Conservation (phyloP, 129 eudicot species). For the carrot (Daucus carota) region DH1_v3.0 NC_030382.2:58209001-58209500, state of each 20-base stretch:
- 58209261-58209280: not conserved
- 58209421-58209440: constrained; percentile 12
- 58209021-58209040: not conserved
- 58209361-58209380: constrained; percentile 89
- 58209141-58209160: constrained; percentile 89
- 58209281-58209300: not conserved
- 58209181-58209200: constrained; percentile 85
- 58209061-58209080: not conserved
- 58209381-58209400: constrained; percentile 88
- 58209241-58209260: constrained; percentile 31
- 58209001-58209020: not conserved
- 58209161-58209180: constrained; percentile 96
- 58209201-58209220: constrained; percentile 97
- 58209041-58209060: not conserved
- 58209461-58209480: constrained; percentile 12
- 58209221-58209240: constrained; percentile 96
- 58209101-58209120: constrained; percentile 94
- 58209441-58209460: constrained; percentile 12
- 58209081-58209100: constrained; percentile 51
- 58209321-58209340: constrained; percentile 45
- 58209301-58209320: not conserved
- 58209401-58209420: constrained; percentile 70
- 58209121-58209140: constrained; percentile 94
- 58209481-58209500: constrained; percentile 11
- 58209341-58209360: constrained; percentile 83